phyloP scores from a whole-genome alignment of 2,329 filamentous ascomycete genomes.

The Scortechinia acanthostroma region DNA sequence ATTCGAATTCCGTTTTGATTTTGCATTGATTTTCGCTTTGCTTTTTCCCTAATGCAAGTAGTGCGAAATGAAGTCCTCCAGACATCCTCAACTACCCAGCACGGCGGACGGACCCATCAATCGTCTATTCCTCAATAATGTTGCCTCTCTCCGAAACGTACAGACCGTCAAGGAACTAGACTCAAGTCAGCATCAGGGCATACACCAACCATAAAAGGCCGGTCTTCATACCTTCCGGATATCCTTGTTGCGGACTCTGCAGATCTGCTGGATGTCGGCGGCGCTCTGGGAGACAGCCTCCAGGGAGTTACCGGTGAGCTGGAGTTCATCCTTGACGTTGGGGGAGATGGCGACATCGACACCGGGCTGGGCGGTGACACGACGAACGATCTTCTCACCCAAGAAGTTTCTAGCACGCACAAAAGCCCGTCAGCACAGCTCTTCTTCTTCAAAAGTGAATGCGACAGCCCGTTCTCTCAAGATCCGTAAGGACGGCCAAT shows the following conservation, averaged over 20 bases:
- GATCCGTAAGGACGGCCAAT: not conserved
- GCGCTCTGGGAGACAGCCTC: slow-evolving; percentile 97
- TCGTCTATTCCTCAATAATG: slow-evolving; percentile 63
- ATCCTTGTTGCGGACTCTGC: slow-evolving; percentile 99
- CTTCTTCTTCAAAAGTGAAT: not conserved
- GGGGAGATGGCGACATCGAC: slow-evolving; percentile 86
- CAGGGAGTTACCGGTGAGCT: slow-evolving; percentile 86
- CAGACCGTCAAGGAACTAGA: slow-evolving; percentile 96
- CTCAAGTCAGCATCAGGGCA: slow-evolving; percentile 3
- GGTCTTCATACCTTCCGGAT: slow-evolving; percentile 78
- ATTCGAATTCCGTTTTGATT: not conserved
- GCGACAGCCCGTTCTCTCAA: not conserved
- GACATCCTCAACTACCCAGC: not conserved
- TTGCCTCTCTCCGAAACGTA: slow-evolving; percentile 99
- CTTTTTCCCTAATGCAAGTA: slow-evolving; percentile 1
- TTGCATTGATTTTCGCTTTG: not conserved
- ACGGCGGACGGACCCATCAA: slow-evolving; percentile 13
- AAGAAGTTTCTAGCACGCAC: slow-evolving; percentile 73
- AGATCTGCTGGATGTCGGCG: slow-evolving; percentile 99
- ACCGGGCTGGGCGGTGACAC: slow-evolving; percentile 79
- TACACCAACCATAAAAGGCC: not conserved
- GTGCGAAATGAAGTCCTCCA: not conserved
- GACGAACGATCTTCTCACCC: slow-evolving; percentile 98
- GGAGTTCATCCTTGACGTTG: slow-evolving; percentile 95
- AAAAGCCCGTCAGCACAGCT: not conserved